Evolutionary conservation across 1,284 basidiomycete species (phyloP), one percentile per base, ranked within the genome.

Genomic region (Naganishia sp.): DNA sequence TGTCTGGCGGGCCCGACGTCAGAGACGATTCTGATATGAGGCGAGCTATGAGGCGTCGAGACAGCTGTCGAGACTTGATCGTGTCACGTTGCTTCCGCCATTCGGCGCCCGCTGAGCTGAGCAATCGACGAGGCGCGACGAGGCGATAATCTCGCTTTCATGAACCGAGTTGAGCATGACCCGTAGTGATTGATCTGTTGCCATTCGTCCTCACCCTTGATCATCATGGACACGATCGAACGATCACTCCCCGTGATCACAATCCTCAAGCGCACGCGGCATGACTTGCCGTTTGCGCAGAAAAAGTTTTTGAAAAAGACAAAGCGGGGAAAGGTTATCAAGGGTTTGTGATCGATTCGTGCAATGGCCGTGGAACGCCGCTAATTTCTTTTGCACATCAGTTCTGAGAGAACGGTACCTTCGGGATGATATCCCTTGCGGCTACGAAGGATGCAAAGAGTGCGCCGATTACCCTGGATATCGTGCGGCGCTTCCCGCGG

Each of bases 241-340:
- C 50, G 47, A 41, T 53, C 65, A 17, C 21, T 66, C 31, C 65
- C 65, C 13, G 49, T 87, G 69, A 92, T 93, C 61, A 88, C 87
- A 0, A 90, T 94, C 56, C 82, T 88, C 45, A 94, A 92, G 74
- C 82, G 92, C 65, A 84, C 88, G 13, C 80, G 84, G 28, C 83
- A 85, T 18, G 92, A 94, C 75, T 86, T 88, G 0, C 85, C 87
- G 2, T 76, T 91, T 4, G 89, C 90, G 0, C 90, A 92, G 73
- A 87, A 88, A 69, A 94, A 92, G 77, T 95, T 93, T 77, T 89
- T 92, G 82, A 93, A 90, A 79, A 99, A 99, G 81, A 98, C 96
- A 0, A 91, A 90, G 0, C 82, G 87, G 68, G 95, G 96, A 28
- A 96, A 95, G 76, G 92, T 99, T 35, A 86, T 94, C 74, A 95